Evolutionary conservation across 305 asterid species (phyloP).

Genomic region (Solanum chacoense): DNA sequence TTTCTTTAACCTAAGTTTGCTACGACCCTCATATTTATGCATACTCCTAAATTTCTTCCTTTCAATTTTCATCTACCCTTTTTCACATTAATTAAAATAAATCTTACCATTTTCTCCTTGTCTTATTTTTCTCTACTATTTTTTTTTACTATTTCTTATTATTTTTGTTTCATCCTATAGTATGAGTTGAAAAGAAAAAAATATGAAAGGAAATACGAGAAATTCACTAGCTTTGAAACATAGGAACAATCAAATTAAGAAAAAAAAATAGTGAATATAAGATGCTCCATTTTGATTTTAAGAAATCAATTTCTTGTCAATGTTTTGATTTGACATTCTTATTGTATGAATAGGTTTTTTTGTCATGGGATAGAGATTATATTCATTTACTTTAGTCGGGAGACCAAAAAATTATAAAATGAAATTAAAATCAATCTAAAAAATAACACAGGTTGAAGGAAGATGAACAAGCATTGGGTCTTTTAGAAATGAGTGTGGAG

Average conservation of each 20-base stretch:
- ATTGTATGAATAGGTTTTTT: not conserved
- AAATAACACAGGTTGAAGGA: not conserved
- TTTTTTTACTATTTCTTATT: not conserved
- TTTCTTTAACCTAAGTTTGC: not conserved
- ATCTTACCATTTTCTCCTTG: not conserved
- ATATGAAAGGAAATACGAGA: not conserved
- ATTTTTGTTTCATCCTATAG: not conserved
- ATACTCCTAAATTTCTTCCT: not conserved
- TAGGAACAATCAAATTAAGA: too few species aligned
- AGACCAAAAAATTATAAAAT: not conserved
- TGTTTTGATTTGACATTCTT: not conserved
- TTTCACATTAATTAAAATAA: not conserved
- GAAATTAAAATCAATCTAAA: not conserved
- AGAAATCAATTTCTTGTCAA: not conserved
- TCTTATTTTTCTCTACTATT: too few species aligned
- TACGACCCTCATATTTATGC: not conserved
- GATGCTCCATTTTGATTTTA: not conserved
- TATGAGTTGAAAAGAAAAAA: not conserved
- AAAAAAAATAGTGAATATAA: not conserved
- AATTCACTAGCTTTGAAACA: not conserved
- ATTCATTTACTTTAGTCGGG: not conserved
- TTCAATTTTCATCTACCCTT: not conserved
- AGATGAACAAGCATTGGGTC: not conserved
- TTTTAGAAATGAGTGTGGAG: not conserved
- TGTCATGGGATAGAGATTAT: not conserved